Base-by-base conservation (phyloP, 768 basidiomycete species). In the Pleurotus platypus region DNA sequence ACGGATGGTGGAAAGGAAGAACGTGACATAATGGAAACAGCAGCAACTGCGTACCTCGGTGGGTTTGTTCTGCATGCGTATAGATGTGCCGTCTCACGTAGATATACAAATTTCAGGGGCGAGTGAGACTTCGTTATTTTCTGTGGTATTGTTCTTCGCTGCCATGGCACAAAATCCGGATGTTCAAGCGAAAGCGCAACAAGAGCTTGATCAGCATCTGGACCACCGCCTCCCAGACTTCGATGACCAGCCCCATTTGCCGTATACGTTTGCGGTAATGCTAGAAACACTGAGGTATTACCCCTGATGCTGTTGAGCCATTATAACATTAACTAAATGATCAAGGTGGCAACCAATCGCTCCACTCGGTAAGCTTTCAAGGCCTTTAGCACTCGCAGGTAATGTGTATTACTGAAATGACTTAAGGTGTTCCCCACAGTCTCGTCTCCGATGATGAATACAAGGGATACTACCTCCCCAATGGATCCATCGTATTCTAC, bases 401-500 rank as follows among this genome's bases (percentile, higher is more conserved):
- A 18, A 18, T 35, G n/a, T 47, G 37, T 37, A 18, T 20, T 16
- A 35, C 38, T 53, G 8, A 26, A 8, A 13, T 42, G 5, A 12
- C 12, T n/a, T 45, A 73, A 18, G 72, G 63, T 22, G 62, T 73
- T 6, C 70, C 75, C 1, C 74, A 76, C 46, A 55, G 59, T 35
- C 56, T 64, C 5, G 68, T 64, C 7, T 66, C 69, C 55, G 78
- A 82, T 42, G 80, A 82, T 58, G 64, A 71, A 2, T 82, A 78
- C 57, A 71, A 75, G 2, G 79, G 76, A 1, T 74, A 75, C 57
- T 66, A 66, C 37, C 78, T 82, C 45, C 79, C 78, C 0, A 74
- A 77, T 57, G 75, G 66, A 16, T 66, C 74, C 0, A 60, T 73
- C 2, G 67, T 77, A n/a, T 65, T 75, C 18, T 67, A 60, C 3